Evolutionary conservation across 1,139 yeast species (phyloP), one percentile per base, ranked within the genome.

Genomic region (Geotrichum cucujoidarum): DNA sequence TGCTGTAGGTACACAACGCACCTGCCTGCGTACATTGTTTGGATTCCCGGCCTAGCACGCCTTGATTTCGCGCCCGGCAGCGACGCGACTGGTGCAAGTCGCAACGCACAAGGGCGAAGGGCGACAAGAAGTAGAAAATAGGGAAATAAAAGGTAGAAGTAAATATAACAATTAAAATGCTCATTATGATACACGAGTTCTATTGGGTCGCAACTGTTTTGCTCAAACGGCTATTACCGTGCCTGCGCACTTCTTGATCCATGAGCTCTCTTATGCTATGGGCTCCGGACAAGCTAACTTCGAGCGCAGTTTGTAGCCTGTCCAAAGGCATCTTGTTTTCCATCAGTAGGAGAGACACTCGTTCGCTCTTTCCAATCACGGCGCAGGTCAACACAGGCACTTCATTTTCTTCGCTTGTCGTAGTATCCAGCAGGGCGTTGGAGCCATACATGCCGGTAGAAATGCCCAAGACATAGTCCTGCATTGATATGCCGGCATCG

Each of bases 401-500:
- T 54, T 89, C 97, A 48, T 71, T 73, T 62, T 89, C 97, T 64
- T 94, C 98, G 53, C 86, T 65, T 10, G 81, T 73, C 63, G 86
- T 88, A 49, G 92, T 76, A 64, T 92, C 98, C 17, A 92, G 70
- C 53, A 92, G 69, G 13, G 95, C 89, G 8, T 68, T 69, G 13
- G 80, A 76, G 57, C 84, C 92, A 60, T 80, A 83, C 34, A 87
- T 68, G 0, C 97, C 97, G 6, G 90, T 86, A 31, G 83, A 76
- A 31, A 88, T 76, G 2, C 95, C 81, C 45, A 89, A 77, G 13
- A 92, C 84, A 62, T 87, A 90, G 63, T 92, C 97, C 61, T 84
- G 84, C 87, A 92, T 83, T 16, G 97, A 86, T 39, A 92, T 82
- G 40, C 98, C 98, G 1, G 97, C 97, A 67, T 94, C 97, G 40